phyloP scores from a whole-genome alignment of 768 basidiomycete genomes.

The Pholiota molesta region DNA sequence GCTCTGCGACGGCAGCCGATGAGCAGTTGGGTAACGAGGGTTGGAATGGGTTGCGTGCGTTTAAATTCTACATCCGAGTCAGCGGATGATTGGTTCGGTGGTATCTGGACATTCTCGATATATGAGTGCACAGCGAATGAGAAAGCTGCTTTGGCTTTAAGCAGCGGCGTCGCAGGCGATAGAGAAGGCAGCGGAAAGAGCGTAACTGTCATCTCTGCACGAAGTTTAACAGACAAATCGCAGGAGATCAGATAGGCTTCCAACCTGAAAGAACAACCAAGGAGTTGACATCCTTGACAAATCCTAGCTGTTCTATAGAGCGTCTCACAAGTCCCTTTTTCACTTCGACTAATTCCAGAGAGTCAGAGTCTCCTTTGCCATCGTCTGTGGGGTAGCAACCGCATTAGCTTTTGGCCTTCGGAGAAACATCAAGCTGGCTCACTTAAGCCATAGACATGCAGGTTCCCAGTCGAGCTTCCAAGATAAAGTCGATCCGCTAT shows the following conservation, averaged over 20 bases:
- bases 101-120: constrained; percentile 46
- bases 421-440: constrained; percentile 8
- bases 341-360: constrained; percentile 55
- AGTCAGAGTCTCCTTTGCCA: constrained; percentile 36
- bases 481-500: constrained; percentile 49
- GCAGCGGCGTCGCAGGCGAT: constrained; percentile 68
- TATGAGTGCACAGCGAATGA: constrained; percentile 78
- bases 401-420: constrained; percentile 6
- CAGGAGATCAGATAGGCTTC: constrained; percentile 21
- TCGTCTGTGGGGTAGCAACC: constrained; percentile 11
- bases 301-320: constrained; percentile 87
- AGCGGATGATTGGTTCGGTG: constrained; percentile 27
- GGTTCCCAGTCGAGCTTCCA: constrained; percentile 37
- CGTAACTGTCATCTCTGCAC: constrained; percentile 69
- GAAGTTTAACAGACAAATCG: neutral
- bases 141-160: constrained; percentile 79
- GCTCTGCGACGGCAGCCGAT: constrained; percentile 87
- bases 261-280: constrained; percentile 84
- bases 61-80: constrained; percentile 27
- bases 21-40: constrained; percentile 73
- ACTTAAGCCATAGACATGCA: constrained; percentile 36
- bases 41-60: constrained; percentile 55
- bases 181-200: constrained; percentile 78
- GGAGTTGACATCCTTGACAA: constrained; percentile 84
- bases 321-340: constrained; percentile 67